These are phyloP conservation scores for Amanita polypyramis DNA, from an alignment of 768 basidiomycete genomes.

Conservation along the genomic window DNA sequence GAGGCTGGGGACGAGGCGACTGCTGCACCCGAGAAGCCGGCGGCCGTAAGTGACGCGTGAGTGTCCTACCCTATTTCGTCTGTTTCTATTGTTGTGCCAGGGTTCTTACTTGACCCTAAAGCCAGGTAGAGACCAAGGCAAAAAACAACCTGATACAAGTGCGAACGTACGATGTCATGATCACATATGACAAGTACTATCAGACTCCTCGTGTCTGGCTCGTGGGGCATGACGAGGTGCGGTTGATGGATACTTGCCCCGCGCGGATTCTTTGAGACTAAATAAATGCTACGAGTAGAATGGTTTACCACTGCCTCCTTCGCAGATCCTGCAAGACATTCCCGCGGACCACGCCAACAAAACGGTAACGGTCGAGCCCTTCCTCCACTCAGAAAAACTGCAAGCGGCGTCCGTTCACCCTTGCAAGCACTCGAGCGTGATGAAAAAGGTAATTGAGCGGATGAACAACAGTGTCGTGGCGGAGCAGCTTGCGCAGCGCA, in stretches of 20 bases:
- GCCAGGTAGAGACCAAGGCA: constrained; percentile 47
- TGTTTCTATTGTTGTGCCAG: not conserved
- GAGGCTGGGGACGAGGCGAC: constrained; percentile 86
- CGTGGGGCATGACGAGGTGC: constrained; percentile 92
- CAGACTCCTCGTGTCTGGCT: constrained; percentile 98
- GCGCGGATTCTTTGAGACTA: not conserved
- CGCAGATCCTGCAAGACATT: constrained; percentile 95
- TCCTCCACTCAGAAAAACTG: constrained; percentile 84
- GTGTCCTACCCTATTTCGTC: not conserved
- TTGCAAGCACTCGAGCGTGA: constrained; percentile 97
- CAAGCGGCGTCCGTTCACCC: constrained; percentile 94
- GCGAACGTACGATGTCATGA: constrained; percentile 98
- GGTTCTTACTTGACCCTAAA: constrained; percentile 18
- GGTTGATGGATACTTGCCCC: not conserved
- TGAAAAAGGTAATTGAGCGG: constrained; percentile 99
- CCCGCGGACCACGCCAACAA: constrained; percentile 96
- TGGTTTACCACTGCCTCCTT: constrained; percentile 75
- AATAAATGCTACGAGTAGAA: constrained; percentile 42
- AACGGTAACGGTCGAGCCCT: constrained; percentile 96
- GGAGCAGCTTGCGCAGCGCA: constrained; percentile 66
- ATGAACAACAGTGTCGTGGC: constrained; percentile 89
- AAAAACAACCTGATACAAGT: constrained; percentile 88
- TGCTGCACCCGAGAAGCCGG: constrained; percentile 40
- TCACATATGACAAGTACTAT: constrained; percentile 99
- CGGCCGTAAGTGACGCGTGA: constrained; percentile 35